phyloP scores from a whole-genome alignment of 257 asterid genomes.

The Prunella vulgaris region DNA sequence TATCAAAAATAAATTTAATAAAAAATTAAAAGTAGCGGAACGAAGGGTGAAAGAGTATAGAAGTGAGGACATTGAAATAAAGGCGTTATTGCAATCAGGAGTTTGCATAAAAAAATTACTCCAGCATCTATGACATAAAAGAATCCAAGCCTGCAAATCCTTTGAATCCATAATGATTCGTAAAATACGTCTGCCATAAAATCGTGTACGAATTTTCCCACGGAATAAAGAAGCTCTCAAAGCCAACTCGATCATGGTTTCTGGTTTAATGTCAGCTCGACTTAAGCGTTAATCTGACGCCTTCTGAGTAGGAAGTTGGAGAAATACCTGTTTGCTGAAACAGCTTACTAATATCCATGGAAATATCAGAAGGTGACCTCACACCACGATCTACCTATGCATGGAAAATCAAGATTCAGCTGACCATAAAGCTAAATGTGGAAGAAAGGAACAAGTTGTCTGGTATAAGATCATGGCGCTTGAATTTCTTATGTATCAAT shows the following conservation, averaged over 20 bases:
- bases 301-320: slow-evolving; percentile 54
- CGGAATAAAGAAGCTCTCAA: neutral
- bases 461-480: neutral
- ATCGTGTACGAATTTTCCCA: neutral
- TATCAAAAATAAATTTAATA: no score
- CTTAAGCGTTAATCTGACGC: slow-evolving; percentile 65
- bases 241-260: neutral
- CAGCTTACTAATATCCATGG: slow-evolving; percentile 78
- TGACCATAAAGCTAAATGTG: neutral
- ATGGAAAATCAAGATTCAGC: slow-evolving; percentile 14
- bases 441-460: neutral
- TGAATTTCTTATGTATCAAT: neutral
- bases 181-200: neutral
- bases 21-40: neutral
- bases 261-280: slow-evolving; percentile 16
- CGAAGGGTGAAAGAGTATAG: neutral
- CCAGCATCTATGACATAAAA: neutral
- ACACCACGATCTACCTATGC: slow-evolving; percentile 88
- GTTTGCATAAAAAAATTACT: neutral
- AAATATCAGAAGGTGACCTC: slow-evolving; percentile 81
- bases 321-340: slow-evolving; percentile 52
- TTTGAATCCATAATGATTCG: neutral
- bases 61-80: neutral
- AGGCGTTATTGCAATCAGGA: neutral
- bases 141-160: neutral